These are phyloP conservation scores for Fraxinus baroniana DNA, from an alignment of 305 asterid genomes.

Conservation along the genomic window DNA sequence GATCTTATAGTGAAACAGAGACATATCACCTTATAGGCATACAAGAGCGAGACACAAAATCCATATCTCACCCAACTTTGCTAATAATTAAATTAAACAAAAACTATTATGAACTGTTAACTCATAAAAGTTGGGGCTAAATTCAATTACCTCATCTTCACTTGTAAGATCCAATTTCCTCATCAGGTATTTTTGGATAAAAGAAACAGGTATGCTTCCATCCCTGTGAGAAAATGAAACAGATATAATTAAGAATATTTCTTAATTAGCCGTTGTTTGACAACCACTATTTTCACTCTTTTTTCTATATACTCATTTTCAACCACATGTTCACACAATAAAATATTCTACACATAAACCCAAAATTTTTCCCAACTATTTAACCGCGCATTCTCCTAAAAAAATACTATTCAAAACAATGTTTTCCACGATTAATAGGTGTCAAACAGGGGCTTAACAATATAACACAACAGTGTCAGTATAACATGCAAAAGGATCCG, in stretches of 20 bases:
- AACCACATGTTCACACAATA: no score
- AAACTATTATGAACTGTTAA: background rate
- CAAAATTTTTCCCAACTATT: no score
- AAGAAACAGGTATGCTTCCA: slow-evolving; percentile 29
- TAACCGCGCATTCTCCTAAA: no score
- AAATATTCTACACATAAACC: no score
- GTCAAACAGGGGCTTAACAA: no score
- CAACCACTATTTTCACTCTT: no score
- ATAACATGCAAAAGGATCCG: background rate
- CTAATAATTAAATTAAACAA: background rate
- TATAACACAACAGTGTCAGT: background rate
- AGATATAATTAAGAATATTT: background rate
- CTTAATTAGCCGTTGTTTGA: background rate
- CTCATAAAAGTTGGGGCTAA: background rate
- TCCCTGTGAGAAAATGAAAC: slow-evolving; percentile 27
- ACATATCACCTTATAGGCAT: background rate
- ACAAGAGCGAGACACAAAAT: background rate
- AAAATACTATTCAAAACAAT: no score
- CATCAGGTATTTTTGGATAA: slow-evolving; percentile 33
- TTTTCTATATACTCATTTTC: no score
- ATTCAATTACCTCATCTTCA: slow-evolving; percentile 35
- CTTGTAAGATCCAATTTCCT: slow-evolving; percentile 28
- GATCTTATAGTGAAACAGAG: background rate
- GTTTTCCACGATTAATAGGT: no score
- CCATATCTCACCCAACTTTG: background rate